Conservation (phyloP, 345 rosid genomes). For the Raphanus raphanistrum region DNA sequence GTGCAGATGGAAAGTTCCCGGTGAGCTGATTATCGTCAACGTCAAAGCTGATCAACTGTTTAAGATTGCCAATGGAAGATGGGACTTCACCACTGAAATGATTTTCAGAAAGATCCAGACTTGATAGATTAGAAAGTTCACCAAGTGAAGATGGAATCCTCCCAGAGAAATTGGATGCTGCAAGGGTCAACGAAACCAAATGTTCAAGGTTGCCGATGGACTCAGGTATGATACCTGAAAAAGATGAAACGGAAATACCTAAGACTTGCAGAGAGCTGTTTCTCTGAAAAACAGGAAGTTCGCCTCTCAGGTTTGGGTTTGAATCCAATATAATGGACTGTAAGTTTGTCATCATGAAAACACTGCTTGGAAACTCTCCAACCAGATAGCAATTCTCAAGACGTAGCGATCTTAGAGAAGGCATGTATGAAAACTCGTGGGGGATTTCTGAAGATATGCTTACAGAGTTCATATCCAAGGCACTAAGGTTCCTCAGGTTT, state of each 20-base stretch:
- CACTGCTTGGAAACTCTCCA: neutral
- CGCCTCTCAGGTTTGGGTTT: neutral
- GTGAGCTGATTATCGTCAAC: neutral
- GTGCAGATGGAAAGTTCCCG: neutral
- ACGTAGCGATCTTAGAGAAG: neutral
- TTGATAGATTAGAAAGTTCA: no score
- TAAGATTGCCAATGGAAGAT: no score
- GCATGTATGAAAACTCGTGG: neutral
- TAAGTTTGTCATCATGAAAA: neutral
- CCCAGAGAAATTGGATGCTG: neutral
- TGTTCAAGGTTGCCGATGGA: neutral
- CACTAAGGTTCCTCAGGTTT: conserved; percentile 3
- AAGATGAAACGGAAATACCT: neutral
- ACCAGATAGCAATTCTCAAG: neutral
- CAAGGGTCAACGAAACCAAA: neutral
- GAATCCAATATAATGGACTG: no score
- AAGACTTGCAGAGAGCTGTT: neutral
- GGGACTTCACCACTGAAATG: neutral
- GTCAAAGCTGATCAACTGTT: neutral
- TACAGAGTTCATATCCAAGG: neutral
- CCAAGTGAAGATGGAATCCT: neutral
- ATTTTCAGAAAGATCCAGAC: no score
- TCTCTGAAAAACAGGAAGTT: neutral
- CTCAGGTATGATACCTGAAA: neutral
- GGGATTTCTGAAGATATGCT: conserved; percentile 7